phyloP scores from a whole-genome alignment of 805 yeast species.

The Monosporozyma unispora region DNA sequence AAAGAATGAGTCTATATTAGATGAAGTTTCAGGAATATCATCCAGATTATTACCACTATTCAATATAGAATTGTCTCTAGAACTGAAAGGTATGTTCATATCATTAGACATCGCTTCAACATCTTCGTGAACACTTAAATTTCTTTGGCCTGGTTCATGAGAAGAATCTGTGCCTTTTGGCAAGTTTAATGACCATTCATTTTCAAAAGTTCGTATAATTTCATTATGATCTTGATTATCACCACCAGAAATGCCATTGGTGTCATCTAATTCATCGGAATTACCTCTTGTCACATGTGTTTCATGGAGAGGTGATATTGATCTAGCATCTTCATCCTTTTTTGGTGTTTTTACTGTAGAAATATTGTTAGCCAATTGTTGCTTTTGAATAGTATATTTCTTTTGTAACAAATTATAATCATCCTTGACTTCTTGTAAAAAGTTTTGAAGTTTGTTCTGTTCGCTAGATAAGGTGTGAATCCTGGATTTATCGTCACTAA shows the following conservation, averaged over 20 bases:
- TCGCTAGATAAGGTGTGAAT: slow-evolving; percentile 16
- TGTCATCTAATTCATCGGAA: background rate
- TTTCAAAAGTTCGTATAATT: slow-evolving; percentile 2
- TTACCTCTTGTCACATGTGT: background rate
- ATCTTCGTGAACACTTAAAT: background rate
- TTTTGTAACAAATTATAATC: slow-evolving; percentile 23
- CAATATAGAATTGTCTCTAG: background rate
- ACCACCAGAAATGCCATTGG: background rate
- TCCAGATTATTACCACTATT: background rate
- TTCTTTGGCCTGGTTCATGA: background rate
- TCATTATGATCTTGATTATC: background rate
- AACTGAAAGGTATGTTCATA: background rate
- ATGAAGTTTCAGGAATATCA: slow-evolving; percentile 23
- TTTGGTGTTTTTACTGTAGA: background rate
- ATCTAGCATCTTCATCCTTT: background rate
- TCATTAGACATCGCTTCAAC: background rate
- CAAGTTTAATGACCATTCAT: slow-evolving; percentile 2
- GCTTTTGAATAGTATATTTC: slow-evolving; percentile 22
- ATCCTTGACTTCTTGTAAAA: slow-evolving; percentile 17
- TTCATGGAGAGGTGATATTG: background rate
- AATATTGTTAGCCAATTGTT: slow-evolving; percentile 12
- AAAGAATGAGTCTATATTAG: slow-evolving; percentile 11
- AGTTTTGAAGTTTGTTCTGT: slow-evolving; percentile 20
- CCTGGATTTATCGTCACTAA: background rate
- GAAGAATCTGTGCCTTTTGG: background rate